Conservation (phyloP, 2,329 filamentous ascomycete species). For the Colletotrichum sidae region DNA sequence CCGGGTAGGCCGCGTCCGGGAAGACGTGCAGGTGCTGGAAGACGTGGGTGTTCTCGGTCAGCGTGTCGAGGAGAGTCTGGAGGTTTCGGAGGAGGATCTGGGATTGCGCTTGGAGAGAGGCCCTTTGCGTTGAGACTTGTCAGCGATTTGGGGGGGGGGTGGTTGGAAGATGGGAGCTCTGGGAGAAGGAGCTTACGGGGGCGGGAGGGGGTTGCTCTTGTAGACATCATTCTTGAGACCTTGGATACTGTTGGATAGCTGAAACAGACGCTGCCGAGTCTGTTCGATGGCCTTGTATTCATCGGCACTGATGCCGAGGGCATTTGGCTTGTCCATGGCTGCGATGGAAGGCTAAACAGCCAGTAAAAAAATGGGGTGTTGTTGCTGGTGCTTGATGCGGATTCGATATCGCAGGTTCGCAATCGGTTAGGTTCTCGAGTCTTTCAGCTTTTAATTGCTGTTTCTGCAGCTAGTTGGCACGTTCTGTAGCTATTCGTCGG, state of each 20-base stretch:
- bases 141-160: not conserved
- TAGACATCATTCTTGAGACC: constrained; percentile 72
- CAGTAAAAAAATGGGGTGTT: not conserved
- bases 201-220: constrained; percentile 74
- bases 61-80: constrained; percentile 71
- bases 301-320: constrained; percentile 64
- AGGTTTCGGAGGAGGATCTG: constrained; percentile 79
- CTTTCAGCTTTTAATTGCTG: not conserved
- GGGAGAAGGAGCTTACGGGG: constrained; percentile 62
- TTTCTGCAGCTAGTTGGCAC: not conserved
- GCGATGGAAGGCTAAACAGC: not conserved
- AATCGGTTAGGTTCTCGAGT: not conserved
- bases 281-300: constrained; percentile 78
- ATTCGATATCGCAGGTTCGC: too few relatives aligned
- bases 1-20: constrained; percentile 81
- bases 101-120: constrained; percentile 78
- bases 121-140: constrained; percentile 55
- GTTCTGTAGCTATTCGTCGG: too few relatives aligned
- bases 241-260: constrained; percentile 75
- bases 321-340: constrained; percentile 31
- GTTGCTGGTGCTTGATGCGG: not conserved
- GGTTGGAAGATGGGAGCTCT: not conserved
- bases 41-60: constrained; percentile 74
- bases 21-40: constrained; percentile 79
- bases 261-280: constrained; percentile 74